phyloP scores from a whole-genome alignment of 225 moss, liverwort and hornwort genomes.

The Thuidium tamariscinum region DNA sequence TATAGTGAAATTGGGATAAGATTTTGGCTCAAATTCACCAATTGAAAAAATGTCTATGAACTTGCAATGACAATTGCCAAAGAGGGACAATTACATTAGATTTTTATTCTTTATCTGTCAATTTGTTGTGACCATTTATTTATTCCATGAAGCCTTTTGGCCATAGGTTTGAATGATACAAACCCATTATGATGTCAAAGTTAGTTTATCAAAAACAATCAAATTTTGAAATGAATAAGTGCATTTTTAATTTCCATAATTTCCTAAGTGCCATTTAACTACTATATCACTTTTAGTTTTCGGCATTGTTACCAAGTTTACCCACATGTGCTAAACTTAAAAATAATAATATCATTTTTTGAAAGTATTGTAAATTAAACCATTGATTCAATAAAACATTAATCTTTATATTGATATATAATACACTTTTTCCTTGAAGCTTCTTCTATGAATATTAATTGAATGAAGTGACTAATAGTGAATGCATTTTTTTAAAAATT shows the following conservation, averaged over 20 bases:
- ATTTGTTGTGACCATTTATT: no score
- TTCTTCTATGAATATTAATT: background rate
- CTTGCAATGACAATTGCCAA: background rate
- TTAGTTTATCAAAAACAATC: background rate
- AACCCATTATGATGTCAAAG: fast-evolving
- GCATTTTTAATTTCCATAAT: background rate
- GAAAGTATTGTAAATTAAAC: no score
- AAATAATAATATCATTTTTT: no score
- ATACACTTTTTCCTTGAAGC: background rate
- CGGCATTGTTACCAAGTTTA: fast-evolving
- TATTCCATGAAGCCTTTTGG: background rate
- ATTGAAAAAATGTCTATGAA: no score
- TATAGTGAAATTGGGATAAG: no score
- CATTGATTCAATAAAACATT: background rate
- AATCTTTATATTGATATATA: background rate
- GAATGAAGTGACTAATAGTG: background rate
- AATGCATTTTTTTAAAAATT: background rate
- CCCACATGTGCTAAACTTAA: fast-evolving
- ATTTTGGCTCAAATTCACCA: background rate
- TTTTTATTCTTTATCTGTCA: no score
- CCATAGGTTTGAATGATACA: background rate
- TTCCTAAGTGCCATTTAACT: fast-evolving
- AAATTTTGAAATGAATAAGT: background rate
- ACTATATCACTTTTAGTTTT: no score
- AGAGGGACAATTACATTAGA: no score